These are phyloP conservation scores for Sindora glabra DNA, from an alignment of 306 rosid species.

Conservation along the genomic window DNA sequence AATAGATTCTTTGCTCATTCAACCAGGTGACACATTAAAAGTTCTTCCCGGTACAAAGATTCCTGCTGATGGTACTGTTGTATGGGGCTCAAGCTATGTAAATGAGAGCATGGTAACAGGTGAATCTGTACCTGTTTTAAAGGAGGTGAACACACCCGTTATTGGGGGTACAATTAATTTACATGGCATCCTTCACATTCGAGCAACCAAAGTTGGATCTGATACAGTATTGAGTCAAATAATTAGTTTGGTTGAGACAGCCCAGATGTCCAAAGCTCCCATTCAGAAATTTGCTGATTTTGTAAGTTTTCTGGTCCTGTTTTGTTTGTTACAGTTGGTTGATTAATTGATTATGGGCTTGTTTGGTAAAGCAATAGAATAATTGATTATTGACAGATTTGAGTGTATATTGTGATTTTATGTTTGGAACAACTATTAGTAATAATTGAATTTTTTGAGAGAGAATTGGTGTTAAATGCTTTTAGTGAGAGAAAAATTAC, in stretches of 20 bases:
- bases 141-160: constrained; percentile 62
- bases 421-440: too few relatives aligned
- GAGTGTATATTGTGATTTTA: too few relatives aligned
- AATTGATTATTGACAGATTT: too few relatives aligned
- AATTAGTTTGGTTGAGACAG: constrained; percentile 93
- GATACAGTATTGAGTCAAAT: constrained; percentile 92
- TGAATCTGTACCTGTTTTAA: constrained; percentile 70
- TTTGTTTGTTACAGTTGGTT: constrained; percentile 4
- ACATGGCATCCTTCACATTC: constrained; percentile 75
- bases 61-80: constrained; percentile 84
- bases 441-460: too few relatives aligned
- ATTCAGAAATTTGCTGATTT: constrained; percentile 99
- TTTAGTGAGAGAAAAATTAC: too few relatives aligned
- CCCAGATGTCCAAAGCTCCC: constrained; percentile 99
- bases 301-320: constrained; percentile 49
- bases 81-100: constrained; percentile 88
- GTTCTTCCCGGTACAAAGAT: constrained; percentile 92
- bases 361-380: too few relatives aligned
- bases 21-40: constrained; percentile 77
- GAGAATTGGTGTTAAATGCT: too few relatives aligned
- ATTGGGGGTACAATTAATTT: constrained; percentile 93
- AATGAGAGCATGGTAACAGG: constrained; percentile 99
- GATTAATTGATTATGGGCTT: too few relatives aligned
- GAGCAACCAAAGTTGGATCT: constrained; percentile 88
- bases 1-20: constrained; percentile 83